Base-by-base conservation (phyloP, 1,284 basidiomycete species). In the Kalmanozyma brasiliensis region DNA sequence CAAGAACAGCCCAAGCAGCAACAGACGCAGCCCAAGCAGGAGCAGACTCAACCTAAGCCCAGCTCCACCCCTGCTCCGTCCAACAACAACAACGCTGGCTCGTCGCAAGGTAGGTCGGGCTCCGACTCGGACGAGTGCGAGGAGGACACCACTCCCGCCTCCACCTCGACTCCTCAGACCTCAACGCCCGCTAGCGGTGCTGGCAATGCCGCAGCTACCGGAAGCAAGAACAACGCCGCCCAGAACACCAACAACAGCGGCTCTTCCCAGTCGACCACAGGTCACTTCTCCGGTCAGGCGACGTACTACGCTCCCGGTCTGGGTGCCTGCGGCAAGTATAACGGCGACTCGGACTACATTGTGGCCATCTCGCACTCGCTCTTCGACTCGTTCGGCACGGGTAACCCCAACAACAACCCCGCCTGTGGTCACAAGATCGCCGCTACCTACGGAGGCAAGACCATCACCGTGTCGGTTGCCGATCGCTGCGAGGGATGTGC, bases 251-350 rank as follows among this genome's bases (percentile, higher is more conserved):
- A 33, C 34, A 29, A 37, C 33, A 23, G 20, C n/a, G 35, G 34
- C 77, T 83, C 63, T 46, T 82, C 62, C 76, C 78, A n/a, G 74
- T 74, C 61, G 62, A 78, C 72, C 75, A 78, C 61, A 36, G 73
- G 56, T 10, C 20, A 44, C 40, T 82, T 79, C 64, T 72, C 60
- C 6, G 83, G 84, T 34, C 52, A 77, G 44, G 75, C 56, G 10
- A 79, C 75, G 17, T 75, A 71, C 69, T 79, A 73, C 51, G 56
- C 61, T n/a, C 67, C 74, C 16, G 79, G 74, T 1, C 40, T 77
- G n/a, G 77, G 75, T 29, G 71, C 77, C 10, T 80, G 79, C 36
- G 79, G 79, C 24, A 52, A 61, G 57, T 49, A 41, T 23, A 76
- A 72, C 63, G 30, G 23, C 7, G 69, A 53, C 14, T 64, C 62